phyloP scores from a whole-genome alignment of 2,329 filamentous ascomycete species.

The Colletotrichum musicola region DNA sequence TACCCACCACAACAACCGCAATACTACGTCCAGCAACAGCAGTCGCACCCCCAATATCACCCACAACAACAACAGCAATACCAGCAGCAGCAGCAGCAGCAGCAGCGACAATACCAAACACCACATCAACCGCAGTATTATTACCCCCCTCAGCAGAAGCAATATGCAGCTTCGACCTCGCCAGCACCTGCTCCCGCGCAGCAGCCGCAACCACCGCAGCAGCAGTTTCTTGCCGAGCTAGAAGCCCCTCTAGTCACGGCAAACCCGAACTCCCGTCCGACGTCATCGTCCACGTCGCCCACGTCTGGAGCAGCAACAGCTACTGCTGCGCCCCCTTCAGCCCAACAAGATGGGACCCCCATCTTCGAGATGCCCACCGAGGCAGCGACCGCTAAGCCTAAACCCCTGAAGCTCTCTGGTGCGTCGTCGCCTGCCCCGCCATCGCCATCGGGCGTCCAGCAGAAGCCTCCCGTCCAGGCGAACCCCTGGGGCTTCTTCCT shows the following conservation, averaged over 20 bases:
- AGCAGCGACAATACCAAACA: slow-evolving; percentile 21
- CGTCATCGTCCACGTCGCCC: not conserved
- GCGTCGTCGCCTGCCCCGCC: not conserved
- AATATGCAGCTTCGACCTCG: slow-evolving; percentile 1
- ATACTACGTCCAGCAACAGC: slow-evolving; percentile 18
- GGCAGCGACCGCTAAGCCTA: slow-evolving; percentile 1
- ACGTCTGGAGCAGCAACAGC: not conserved
- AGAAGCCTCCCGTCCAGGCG: slow-evolving; percentile 32
- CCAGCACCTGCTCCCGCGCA: not conserved
- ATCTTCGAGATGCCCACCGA: slow-evolving; percentile 34
- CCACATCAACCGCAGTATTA: slow-evolving; percentile 33
- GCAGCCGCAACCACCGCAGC: not conserved
- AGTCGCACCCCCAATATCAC: slow-evolving; percentile 1
- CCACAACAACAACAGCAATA: slow-evolving; percentile 1
- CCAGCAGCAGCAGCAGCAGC: not conserved
- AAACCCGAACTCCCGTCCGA: slow-evolving; percentile 7
- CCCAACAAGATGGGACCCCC: not conserved
- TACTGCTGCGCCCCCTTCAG: not conserved
- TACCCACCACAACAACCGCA: slow-evolving; percentile 33
- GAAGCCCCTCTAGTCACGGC: slow-evolving; percentile 21
- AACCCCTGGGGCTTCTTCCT: slow-evolving; percentile 41
- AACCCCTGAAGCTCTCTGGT: not conserved
- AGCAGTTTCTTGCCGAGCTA: slow-evolving; percentile 38
- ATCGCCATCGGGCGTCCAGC: not conserved
- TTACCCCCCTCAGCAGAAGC: slow-evolving; percentile 22